These are phyloP conservation scores for Amauroascus verrucosus DNA, from an alignment of 2,329 filamentous ascomycete genomes.

Conservation along the genomic window DNA sequence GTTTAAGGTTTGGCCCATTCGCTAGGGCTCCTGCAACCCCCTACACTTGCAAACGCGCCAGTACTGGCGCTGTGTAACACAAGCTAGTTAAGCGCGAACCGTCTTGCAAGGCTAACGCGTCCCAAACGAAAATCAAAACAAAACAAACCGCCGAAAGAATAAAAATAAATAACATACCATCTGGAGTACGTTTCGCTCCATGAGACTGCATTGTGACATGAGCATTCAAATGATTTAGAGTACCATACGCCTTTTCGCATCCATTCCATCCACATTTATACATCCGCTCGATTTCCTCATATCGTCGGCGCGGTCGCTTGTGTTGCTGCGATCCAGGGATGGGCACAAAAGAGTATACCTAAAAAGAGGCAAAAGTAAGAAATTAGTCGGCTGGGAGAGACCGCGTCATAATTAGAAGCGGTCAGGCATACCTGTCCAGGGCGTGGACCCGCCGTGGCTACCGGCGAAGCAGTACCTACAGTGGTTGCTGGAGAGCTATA, in stretches of 20 bases:
- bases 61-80: slow-evolving; percentile 42
- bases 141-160: neutral
- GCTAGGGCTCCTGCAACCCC: slow-evolving; percentile 45
- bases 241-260: slow-evolving; percentile 97
- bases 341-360: slow-evolving; percentile 96
- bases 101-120: neutral
- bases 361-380: slow-evolving; percentile 21
- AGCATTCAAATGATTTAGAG: slow-evolving; percentile 91
- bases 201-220: slow-evolving; percentile 99
- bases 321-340: slow-evolving; percentile 96
- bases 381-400: slow-evolving; percentile 14
- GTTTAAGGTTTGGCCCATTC: slow-evolving; percentile 39
- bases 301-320: slow-evolving; percentile 83
- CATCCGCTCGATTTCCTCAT: slow-evolving; percentile 99
- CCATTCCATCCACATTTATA: slow-evolving; percentile 99
- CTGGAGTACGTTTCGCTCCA: slow-evolving; percentile 84
- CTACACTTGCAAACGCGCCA: slow-evolving; percentile 28
- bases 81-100: slow-evolving; percentile 33
- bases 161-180: slow-evolving; percentile 57
- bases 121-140: slow-evolving; percentile 13
- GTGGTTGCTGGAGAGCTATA: slow-evolving; percentile 46
- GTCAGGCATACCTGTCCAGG: slow-evolving; percentile 50
- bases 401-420: neutral
- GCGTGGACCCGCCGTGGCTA: slow-evolving; percentile 51
- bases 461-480: slow-evolving; percentile 49